Percentiles rank a stretch among this genome's conserved stretches.
phyloP scores from a whole-genome alignment of 768 basidiomycete genomes.

The Leccinum aurantiacum region DNA sequence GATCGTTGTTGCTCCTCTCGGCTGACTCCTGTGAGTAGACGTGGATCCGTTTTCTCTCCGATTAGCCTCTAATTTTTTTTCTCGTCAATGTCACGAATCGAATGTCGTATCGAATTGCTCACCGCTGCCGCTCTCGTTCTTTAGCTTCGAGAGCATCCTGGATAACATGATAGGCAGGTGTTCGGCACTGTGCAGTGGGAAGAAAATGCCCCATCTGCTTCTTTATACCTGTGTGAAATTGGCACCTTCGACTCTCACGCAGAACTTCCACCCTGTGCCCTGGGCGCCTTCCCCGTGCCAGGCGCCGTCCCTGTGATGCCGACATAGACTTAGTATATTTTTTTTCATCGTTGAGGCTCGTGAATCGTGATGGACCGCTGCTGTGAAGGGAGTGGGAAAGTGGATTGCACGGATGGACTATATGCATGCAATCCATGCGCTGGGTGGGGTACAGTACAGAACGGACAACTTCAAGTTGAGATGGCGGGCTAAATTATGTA shows the following conservation, averaged over 20 bases:
- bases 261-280: too few species aligned
- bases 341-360: too few species aligned
- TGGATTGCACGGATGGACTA: too few species aligned
- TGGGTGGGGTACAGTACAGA: too few species aligned
- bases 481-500: too few species aligned
- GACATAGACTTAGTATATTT: too few species aligned
- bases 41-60: neutral
- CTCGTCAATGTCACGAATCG: neutral
- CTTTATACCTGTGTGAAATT: too few species aligned
- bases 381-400: too few species aligned
- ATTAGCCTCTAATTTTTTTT: neutral
- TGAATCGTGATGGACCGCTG: too few species aligned
- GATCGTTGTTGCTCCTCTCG: neutral
- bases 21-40: neutral
- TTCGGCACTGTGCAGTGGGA: neutral
- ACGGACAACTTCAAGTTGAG: too few species aligned
- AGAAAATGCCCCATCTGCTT: neutral
- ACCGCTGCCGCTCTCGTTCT: neutral
- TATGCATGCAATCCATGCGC: too few species aligned
- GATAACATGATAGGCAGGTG: neutral
- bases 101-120: neutral
- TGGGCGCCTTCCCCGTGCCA: neutral
- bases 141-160: neutral
- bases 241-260: neutral
- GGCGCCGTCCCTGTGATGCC: too few species aligned